These are phyloP conservation scores for Coriaria nepalensis DNA, from an alignment of 306 rosid genomes.

Conservation along the genomic window DNA sequence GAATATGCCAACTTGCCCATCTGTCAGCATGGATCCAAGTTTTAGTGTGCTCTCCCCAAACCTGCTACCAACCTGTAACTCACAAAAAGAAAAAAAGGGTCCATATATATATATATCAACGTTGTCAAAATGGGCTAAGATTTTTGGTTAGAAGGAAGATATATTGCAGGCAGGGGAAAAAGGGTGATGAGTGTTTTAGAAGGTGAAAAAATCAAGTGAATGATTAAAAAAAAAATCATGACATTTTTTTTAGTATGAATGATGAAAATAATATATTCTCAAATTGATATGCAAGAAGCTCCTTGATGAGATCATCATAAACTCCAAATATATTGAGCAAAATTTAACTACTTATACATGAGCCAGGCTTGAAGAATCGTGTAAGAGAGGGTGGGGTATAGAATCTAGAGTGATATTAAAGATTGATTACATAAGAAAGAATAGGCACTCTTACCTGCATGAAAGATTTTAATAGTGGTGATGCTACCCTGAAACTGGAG, in stretches of 20 bases:
- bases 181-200: not conserved
- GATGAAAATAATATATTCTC: no score
- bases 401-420: no score
- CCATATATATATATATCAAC: conserved; percentile 8
- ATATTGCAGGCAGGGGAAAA: not conserved
- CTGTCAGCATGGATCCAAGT: conserved; percentile 80
- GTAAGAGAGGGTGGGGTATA: no score
- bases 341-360: no score
- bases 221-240: no score
- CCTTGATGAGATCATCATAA: no score
- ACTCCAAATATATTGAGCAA: no score
- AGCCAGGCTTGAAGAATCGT: no score
- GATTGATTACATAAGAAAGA: conserved; percentile 1
- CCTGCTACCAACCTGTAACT: conserved; percentile 74
- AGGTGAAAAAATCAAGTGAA: no score
- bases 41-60: conserved; percentile 96
- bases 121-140: conserved; percentile 2
- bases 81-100: conserved; percentile 1
- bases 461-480: conserved; percentile 86
- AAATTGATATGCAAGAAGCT: no score
- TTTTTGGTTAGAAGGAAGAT: conserved; percentile 6
- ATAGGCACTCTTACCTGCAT: conserved; percentile 54
- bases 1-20: conserved; percentile 94
- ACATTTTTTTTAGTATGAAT: no score
- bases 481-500: conserved; percentile 79